phyloP scores from a whole-genome alignment of 2,329 filamentous ascomycete species.

The Samsoniella hepiali region DNA sequence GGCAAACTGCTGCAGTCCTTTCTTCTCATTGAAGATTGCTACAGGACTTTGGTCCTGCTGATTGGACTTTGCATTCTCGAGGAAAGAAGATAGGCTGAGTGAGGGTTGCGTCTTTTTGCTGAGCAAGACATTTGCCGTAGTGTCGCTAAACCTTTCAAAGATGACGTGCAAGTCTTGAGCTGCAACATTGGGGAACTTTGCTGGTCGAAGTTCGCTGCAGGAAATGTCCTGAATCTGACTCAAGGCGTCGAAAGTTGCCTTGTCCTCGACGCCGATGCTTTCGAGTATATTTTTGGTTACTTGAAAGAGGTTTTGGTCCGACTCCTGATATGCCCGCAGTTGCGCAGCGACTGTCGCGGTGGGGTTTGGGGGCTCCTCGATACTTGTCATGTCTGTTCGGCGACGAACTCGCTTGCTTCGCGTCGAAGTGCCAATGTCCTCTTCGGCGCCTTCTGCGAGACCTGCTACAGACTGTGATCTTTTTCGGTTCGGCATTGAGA shows the following conservation, averaged over 20 bases:
- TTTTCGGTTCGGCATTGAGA: conserved; percentile 50
- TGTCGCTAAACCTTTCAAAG: conserved; percentile 50
- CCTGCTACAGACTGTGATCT: conserved; percentile 62
- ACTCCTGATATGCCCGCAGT: conserved; percentile 54
- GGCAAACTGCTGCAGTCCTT: conserved; percentile 52
- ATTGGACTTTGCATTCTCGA: conserved; percentile 59
- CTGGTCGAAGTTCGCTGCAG: conserved; percentile 47
- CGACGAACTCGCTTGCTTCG: conserved; percentile 64
- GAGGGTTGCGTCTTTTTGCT: conserved; percentile 51
- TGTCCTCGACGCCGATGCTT: conserved; percentile 52
- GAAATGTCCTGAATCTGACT: conserved; percentile 52
- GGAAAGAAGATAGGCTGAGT: conserved; percentile 57
- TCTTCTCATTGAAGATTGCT: conserved; percentile 49
- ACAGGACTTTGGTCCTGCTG: conserved; percentile 48
- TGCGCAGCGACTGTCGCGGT: conserved; percentile 52
- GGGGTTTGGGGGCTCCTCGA: conserved; percentile 52
- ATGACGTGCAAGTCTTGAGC: conserved; percentile 49
- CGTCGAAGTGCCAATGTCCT: conserved; percentile 57
- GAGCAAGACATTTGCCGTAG: conserved; percentile 50
- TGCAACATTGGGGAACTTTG: conserved; percentile 44
- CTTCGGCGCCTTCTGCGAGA: conserved; percentile 52
- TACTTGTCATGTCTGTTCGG: conserved; percentile 50
- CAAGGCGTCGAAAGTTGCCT: conserved; percentile 42
- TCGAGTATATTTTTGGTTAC: conserved; percentile 54
- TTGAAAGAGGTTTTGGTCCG: conserved; percentile 54